Percentiles rank a stretch among this genome's conserved stretches.
These are phyloP conservation scores for Gossypium schwendimanii DNA, from an alignment of 441 rosid species.

Conservation along the genomic window DNA sequence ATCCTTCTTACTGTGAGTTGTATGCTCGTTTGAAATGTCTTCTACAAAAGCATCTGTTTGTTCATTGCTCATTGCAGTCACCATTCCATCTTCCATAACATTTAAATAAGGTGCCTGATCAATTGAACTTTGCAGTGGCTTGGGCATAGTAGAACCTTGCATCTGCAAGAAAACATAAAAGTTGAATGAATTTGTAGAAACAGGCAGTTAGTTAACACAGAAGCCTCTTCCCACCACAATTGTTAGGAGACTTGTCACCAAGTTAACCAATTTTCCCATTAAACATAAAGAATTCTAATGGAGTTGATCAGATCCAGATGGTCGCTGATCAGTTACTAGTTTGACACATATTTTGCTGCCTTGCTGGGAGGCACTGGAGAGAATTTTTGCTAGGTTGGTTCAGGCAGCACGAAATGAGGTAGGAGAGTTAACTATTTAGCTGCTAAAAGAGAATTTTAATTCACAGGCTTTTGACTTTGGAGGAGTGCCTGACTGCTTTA, in stretches of 20 bases:
- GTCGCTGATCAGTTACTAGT: neutral
- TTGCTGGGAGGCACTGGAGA: neutral
- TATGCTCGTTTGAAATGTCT: constrained; percentile 4
- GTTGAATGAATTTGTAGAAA: neutral
- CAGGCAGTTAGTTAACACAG: neutral
- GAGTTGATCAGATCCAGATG: neutral
- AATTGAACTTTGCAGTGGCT: constrained; percentile 32
- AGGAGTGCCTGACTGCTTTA: neutral
- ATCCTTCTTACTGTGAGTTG: neutral
- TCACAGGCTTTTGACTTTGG: neutral
- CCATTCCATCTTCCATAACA: constrained; percentile 51
- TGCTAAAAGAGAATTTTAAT: neutral
- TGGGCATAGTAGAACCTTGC: constrained; percentile 21
- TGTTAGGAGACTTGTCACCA: neutral
- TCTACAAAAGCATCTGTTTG: constrained; percentile 22
- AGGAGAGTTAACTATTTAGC: neutral
- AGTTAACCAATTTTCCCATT: neutral
- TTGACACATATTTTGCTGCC: neutral
- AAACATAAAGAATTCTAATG: neutral
- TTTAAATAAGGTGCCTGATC: constrained; percentile 57
- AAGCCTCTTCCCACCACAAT: neutral
- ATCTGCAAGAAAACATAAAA: constrained; percentile 24
- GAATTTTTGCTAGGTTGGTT: neutral
- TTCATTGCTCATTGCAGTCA: constrained; percentile 36
- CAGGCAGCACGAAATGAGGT: neutral